Conservation (phyloP, 352 stramenopile genomes). For the Phytopythium cucurbitacearum region DNA sequence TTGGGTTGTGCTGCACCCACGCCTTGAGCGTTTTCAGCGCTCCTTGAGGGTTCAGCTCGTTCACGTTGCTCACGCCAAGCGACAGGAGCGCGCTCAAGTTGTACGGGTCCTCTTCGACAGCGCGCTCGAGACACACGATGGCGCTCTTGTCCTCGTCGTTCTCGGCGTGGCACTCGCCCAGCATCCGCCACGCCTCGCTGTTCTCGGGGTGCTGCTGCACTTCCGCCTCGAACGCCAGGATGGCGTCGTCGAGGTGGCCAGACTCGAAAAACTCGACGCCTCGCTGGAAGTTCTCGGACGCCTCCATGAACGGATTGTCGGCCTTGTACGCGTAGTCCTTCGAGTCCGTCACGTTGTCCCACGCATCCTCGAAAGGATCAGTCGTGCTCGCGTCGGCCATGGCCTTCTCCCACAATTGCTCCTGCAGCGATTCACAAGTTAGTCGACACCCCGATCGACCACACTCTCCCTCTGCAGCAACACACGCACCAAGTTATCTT, state of each 20-base stretch:
- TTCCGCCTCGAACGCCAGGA: constrained; percentile 94
- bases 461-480: constrained; percentile 5
- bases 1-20: constrained; percentile 97
- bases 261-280: constrained; percentile 84
- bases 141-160: constrained; percentile 95
- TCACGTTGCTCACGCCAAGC: constrained; percentile 95
- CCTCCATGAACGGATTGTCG: constrained; percentile 65
- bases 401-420: constrained; percentile 75
- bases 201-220: constrained; percentile 93
- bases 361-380: constrained; percentile 79
- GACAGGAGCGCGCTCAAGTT: constrained; percentile 91
- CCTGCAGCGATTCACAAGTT: constrained; percentile 15
- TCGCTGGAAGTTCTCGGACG: constrained; percentile 69
- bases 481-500: constrained; percentile 44
- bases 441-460: background rate
- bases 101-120: constrained; percentile 94
- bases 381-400: constrained; percentile 61
- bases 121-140: constrained; percentile 92
- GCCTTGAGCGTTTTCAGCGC: constrained; percentile 92
- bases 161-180: constrained; percentile 94
- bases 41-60: constrained; percentile 93
- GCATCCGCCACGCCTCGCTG: constrained; percentile 92
- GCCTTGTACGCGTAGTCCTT: constrained; percentile 73
- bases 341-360: constrained; percentile 39
- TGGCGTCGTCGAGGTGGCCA: constrained; percentile 90